Conservation (phyloP, 2,329 filamentous ascomycete species). For the Ophiostoma montium region DNA sequence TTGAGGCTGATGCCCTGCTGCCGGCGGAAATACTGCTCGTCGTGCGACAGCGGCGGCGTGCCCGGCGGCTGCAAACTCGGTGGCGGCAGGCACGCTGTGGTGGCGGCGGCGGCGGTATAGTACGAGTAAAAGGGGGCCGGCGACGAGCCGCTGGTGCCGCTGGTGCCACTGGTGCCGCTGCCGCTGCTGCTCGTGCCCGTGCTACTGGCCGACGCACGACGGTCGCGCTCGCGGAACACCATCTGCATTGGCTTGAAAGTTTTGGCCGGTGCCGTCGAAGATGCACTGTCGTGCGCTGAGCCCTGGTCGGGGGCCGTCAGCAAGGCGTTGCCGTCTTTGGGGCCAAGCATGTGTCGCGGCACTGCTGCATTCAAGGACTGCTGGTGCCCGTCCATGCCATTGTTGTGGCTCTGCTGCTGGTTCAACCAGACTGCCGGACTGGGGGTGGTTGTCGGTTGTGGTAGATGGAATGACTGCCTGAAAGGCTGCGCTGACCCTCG, state of each 20-base stretch:
- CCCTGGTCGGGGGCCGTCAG: neutral
- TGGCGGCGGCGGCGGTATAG: neutral
- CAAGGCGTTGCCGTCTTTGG: neutral
- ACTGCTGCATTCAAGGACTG: neutral
- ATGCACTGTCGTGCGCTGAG: neutral
- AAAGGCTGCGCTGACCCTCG: neutral
- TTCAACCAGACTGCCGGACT: neutral
- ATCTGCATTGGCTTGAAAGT: conserved; percentile 12
- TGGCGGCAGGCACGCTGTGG: too few relatives aligned
- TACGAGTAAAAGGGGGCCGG: neutral
- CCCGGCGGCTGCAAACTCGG: too few relatives aligned
- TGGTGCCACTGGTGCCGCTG: neutral
- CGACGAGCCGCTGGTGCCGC: neutral
- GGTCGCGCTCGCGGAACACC: conserved; percentile 8
- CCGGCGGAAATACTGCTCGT: conserved; percentile 8
- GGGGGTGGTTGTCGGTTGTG: neutral
- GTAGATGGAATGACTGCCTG: neutral
- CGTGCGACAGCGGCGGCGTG: neutral
- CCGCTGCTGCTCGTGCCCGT: conserved; percentile 5
- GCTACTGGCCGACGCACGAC: conserved; percentile 6
- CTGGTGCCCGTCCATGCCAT: neutral
- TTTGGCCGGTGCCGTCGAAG: neutral
- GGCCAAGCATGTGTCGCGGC: neutral
- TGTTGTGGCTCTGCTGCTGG: neutral
- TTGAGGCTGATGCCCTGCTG: conserved; percentile 11